phyloP scores from a whole-genome alignment of 2,329 filamentous ascomycete species.

The Phaeosphaeriaceae sp. region DNA sequence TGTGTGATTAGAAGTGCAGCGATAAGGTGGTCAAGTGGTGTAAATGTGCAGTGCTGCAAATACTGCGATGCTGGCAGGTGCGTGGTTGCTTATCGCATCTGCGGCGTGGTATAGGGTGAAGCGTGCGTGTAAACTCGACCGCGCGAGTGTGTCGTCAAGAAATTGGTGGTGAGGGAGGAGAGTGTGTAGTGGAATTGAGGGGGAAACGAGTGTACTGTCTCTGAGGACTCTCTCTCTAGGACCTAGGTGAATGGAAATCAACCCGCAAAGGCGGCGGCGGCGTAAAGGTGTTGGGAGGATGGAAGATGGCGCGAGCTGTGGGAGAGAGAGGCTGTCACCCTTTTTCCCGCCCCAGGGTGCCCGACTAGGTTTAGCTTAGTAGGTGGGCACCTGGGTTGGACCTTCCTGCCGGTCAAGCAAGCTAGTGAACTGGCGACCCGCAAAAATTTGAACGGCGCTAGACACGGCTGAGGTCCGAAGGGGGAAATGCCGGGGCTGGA shows the following conservation, averaged over 20 bases:
- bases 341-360: conserved; percentile 15
- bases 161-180: conserved; percentile 11
- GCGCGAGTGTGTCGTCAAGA: conserved; percentile 18
- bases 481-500: too few species aligned
- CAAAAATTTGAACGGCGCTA: not conserved
- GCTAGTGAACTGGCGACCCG: not conserved
- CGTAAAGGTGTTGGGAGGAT: conserved; percentile 14
- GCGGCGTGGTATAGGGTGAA: conserved; percentile 20
- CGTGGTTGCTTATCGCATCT: conserved; percentile 40
- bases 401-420: not conserved
- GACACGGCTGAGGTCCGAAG: too few species aligned
- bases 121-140: conserved; percentile 19
- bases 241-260: conserved; percentile 16
- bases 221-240: conserved; percentile 15
- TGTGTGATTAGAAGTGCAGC: conserved; percentile 5
- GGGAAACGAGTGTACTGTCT: conserved; percentile 41
- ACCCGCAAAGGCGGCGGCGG: conserved; percentile 5
- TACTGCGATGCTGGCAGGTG: conserved; percentile 16
- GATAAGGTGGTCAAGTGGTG: not conserved
- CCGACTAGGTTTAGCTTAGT: not conserved
- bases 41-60: conserved; percentile 5
- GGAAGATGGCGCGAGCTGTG: conserved; percentile 16
- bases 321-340: conserved; percentile 12
- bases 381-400: not conserved
- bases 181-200: conserved; percentile 9